These are phyloP conservation scores for Colletotrichum graminicola DNA, from an alignment of 2,329 filamentous ascomycete species.

Conservation along the genomic window DNA sequence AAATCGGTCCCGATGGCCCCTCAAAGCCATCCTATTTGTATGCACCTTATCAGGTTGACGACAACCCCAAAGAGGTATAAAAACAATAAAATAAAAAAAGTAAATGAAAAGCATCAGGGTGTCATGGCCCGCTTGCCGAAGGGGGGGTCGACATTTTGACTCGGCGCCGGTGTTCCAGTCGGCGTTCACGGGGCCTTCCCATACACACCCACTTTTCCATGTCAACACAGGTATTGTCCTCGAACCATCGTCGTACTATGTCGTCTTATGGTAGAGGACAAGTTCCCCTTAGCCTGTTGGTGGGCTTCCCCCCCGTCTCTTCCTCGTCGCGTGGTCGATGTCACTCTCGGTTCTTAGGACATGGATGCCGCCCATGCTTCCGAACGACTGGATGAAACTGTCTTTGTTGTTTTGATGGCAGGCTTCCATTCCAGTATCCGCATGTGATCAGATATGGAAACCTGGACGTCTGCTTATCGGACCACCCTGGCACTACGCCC, in stretches of 20 bases:
- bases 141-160: not conserved
- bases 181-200: not conserved
- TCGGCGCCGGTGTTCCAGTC: constrained; percentile 24
- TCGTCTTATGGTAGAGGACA: too few species aligned
- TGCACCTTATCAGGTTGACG: constrained; percentile 10
- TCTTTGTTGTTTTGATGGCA: not conserved
- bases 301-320: not conserved
- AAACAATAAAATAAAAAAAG: not conserved
- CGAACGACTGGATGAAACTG: not conserved
- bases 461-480: constrained; percentile 25
- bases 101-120: not conserved
- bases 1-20: constrained; percentile 11
- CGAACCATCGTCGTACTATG: not conserved
- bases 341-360: not conserved
- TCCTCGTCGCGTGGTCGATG: not conserved
- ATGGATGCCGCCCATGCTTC: not conserved
- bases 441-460: constrained; percentile 11
- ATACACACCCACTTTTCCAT: too few species aligned
- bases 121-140: constrained; percentile 9
- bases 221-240: not conserved
- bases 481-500: not conserved
- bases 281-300: too few species aligned
- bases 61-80: constrained; percentile 12
- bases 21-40: not conserved
- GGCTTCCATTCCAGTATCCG: not conserved